Base-by-base conservation (phyloP, 1,284 basidiomycete genomes). In the Ganoderma resinaceum region DNA sequence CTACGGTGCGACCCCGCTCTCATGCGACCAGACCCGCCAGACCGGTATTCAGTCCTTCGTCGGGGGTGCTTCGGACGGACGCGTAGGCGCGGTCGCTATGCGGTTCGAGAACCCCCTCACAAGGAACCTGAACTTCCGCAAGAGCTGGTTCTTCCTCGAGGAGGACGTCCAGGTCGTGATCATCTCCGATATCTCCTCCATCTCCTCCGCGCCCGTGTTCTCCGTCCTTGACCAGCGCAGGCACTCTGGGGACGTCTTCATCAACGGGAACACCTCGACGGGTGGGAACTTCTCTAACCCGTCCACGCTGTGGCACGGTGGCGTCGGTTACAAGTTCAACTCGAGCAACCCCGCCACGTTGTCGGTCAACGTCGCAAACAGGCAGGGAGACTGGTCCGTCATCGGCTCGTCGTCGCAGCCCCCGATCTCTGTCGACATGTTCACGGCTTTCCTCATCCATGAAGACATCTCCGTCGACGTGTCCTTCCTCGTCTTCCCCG, bases 121-220 rank as follows among this genome's bases (percentile, higher is more conserved):
- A 9, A 76, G 80, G 35, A 78, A 83, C 7, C 75, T 92, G 38
- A 79, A 80, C 66, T 93, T 86, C 84, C 88, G 88, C 72, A 92
- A 92, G 79, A 85, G 87, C 0, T 91, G 88, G 87, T 91, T 92
- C 81, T 92, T 90, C 85, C 83, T 93, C 63, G 84, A 88, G 58
- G 81, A 86, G 71, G 86, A 89, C 72, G 80, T 89, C 53, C 86
- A 90, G 73, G 83, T 86, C 71, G 87, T 92, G 70, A 87, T 89
- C 82, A 78, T 91, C 38, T 82, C 87, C 20, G 79, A 80, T 60
- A 79, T 92, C 66, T 78, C 80, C 31, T 87, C 87, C 11, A 78
- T 77, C 12, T 82, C 83, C 65, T 74, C 71, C 61, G 81, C 84
- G 1, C 83, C 87, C 9, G 83, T 92, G 53, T 84, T 86, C 77